Base-by-base conservation (phyloP, 495 filamentous ascomycete genomes). In the Pyronema domesticum region DNA sequence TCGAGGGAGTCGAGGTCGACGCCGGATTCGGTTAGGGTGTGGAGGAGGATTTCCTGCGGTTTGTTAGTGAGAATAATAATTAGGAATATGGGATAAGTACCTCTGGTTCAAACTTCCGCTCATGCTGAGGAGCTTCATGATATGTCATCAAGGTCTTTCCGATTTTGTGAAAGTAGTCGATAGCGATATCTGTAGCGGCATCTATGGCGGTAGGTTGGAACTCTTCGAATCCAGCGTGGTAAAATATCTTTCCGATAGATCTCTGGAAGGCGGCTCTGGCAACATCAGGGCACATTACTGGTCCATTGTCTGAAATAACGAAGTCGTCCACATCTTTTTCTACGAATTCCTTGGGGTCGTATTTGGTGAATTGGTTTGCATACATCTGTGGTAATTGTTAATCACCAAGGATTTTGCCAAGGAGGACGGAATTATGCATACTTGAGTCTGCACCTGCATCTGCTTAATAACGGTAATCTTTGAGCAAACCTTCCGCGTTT, bases 391-490 rank as follows among this genome's bases (percentile, higher is more conserved):
- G 37, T 10, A 30, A 8, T 37, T 13, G 55, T 65, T 45, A 60
- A 60, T 54, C 46, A 57, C 13, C 19, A 33, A 8, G 9, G 36
- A 19, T 8, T 11, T 42, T 6, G 10, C 18, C 36, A 30, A 37
- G 49, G 23, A 9, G 3, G 30, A 3, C 36, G 40, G 6, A 36
- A 49, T 1, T 8, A 44, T 36, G 59, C 72, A 59, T 79, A 89
- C 88, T 78, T 95, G 91, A 45, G 88, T 83, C 64, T 99, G 93
- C 34, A 95, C 73, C 67, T 96, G 93, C 91, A 99, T 99, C 71
- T 99, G 91, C 73, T 96, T 99, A 65, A 99, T 88, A 55, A 99
- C 83, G 33, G 85, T 80, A 64, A 96, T 89, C 68, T 96, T 96
- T 3, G 87, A 88, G 65, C 85, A 93, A 9, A 99, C 76, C 67